Evolutionary conservation across 225 moss, liverwort and hornwort species (phyloP), one percentile per base, ranked within the genome.

Genomic region (Pseudisothecium myosuroides): DNA sequence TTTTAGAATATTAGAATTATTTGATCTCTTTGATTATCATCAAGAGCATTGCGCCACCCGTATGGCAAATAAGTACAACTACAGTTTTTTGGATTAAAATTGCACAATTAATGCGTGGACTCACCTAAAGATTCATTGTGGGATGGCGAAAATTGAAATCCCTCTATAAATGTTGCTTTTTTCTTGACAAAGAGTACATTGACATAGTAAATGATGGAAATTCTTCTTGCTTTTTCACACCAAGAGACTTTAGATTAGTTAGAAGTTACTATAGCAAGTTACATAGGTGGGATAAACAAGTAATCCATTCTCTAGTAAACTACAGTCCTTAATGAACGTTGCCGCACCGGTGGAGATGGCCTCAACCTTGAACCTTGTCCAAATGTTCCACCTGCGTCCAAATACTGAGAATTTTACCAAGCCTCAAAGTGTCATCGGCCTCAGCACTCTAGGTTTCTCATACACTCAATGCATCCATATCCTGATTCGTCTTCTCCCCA

Each of bases 1-100:
- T 37, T 67, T 12, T n/a, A 21, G 68, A 4, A n/a, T 68, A n/a
- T 22, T 68, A n/a, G 22, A 68, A 68, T 21, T n/a, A 22, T 68
- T 68, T 68, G 68, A 68, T 68, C 7, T 12, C n/a, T 58, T 58
- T 58, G 58, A 58, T 58, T 58, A 1, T 9, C 68, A 68, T 68
- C 7, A 37, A 12, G 22, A n/a, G 22, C 68, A 67, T 11, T 0
- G 11, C 4, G 11, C 4, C n/a, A 22, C 4, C 21, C 1, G 1
- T 22, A 68, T 2, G 2, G 2, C 22, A n/a, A 68, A n/a, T n/a
- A n/a, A 12, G 22, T n/a, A n/a, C 22, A n/a, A 68, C 4, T 12
- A n/a, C n/a, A 68, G n/a, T n/a, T 6, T 6, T 68, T 68, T 22
- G 22, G n/a, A 68, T n/a, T 11, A 22, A 68, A 68, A 22, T n/a